These are phyloP conservation scores for Decorospora gaudefroyi DNA, from an alignment of 2,329 filamentous ascomycete species.

Conservation along the genomic window DNA sequence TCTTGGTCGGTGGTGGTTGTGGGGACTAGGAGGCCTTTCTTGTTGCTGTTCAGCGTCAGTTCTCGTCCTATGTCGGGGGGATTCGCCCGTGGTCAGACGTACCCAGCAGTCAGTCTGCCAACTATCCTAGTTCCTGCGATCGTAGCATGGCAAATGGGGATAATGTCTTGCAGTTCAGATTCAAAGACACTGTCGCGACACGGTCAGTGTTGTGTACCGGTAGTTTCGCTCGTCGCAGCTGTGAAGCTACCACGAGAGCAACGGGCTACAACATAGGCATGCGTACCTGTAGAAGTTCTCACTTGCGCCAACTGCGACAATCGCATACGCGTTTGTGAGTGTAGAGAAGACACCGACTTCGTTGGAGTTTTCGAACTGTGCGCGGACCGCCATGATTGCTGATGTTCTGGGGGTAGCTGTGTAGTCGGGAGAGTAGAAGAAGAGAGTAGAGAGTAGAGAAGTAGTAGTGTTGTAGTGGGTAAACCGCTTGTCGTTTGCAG, in stretches of 20 bases:
- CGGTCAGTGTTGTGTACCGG: constrained; percentile 23
- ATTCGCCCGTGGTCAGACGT: constrained; percentile 47
- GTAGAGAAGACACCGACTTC: constrained; percentile 96
- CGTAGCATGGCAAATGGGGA: constrained; percentile 94
- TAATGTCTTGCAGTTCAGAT: constrained; percentile 94
- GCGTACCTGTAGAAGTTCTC: constrained; percentile 95
- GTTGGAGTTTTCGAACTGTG: constrained; percentile 85
- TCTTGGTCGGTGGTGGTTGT: constrained; percentile 98
- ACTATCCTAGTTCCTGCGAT: constrained; percentile 97
- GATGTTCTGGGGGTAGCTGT: constrained; percentile 5
- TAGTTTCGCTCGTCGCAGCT: not conserved
- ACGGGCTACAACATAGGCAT: not conserved
- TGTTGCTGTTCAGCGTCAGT: constrained; percentile 66
- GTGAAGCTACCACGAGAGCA: not conserved
- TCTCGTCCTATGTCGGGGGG: no score
- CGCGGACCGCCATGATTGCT: constrained; percentile 57
- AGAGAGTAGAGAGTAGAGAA: not conserved
- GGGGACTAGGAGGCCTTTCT: constrained; percentile 93
- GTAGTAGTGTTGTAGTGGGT: constrained; percentile 2
- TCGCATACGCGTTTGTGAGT: constrained; percentile 94
- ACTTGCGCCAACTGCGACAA: constrained; percentile 91
- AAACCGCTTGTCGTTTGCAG: constrained; percentile 23
- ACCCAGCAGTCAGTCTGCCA: constrained; percentile 91
- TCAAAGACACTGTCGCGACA: constrained; percentile 76
- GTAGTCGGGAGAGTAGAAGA: not conserved